phyloP scores from a whole-genome alignment of 805 yeast species.

The Zygosaccharomyces siamensis region DNA sequence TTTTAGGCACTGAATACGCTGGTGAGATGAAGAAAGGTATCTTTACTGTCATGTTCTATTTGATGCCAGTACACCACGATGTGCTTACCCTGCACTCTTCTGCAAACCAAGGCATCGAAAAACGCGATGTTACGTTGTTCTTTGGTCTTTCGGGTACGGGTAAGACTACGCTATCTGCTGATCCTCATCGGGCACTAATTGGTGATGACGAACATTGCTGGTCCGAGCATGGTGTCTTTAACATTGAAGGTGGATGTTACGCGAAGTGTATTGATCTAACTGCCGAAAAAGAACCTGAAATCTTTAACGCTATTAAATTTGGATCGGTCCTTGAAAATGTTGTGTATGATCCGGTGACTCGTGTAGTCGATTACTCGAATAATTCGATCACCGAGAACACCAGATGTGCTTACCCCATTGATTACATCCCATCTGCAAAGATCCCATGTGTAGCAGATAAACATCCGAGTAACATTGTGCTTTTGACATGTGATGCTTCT shows the following conservation, averaged over 20 bases:
- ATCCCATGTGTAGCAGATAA: slow-evolving; percentile 86
- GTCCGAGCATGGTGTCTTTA: slow-evolving; percentile 97
- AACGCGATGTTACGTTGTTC: slow-evolving; percentile 88
- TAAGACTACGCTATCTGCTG: slow-evolving; percentile 95
- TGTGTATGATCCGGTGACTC: slow-evolving; percentile 70
- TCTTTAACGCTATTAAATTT: slow-evolving; percentile 87
- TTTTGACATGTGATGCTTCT: slow-evolving; percentile 95
- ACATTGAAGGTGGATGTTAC: slow-evolving; percentile 99
- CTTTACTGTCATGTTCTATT: slow-evolving; percentile 96
- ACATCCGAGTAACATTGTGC: slow-evolving; percentile 88
- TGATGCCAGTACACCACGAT: slow-evolving; percentile 91
- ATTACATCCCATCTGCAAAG: slow-evolving; percentile 92
- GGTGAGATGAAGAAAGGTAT: slow-evolving; percentile 99
- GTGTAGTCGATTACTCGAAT: slow-evolving; percentile 82
- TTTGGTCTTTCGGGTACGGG: slow-evolving; percentile 98
- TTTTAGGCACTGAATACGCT: slow-evolving; percentile 97
- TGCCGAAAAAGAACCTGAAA: slow-evolving; percentile 95
- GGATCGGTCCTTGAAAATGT: slow-evolving; percentile 95
- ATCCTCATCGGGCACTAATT: slow-evolving; percentile 85
- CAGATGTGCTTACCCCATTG: slow-evolving; percentile 97
- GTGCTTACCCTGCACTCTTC: slow-evolving; percentile 93
- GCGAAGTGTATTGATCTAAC: slow-evolving; percentile 92
- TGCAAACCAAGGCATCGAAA: slow-evolving; percentile 79
- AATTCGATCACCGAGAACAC: slow-evolving; percentile 90
- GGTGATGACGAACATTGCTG: slow-evolving; percentile 99